Conservation (phyloP, 805 yeast genomes). For the Saitoella complicata region DNA sequence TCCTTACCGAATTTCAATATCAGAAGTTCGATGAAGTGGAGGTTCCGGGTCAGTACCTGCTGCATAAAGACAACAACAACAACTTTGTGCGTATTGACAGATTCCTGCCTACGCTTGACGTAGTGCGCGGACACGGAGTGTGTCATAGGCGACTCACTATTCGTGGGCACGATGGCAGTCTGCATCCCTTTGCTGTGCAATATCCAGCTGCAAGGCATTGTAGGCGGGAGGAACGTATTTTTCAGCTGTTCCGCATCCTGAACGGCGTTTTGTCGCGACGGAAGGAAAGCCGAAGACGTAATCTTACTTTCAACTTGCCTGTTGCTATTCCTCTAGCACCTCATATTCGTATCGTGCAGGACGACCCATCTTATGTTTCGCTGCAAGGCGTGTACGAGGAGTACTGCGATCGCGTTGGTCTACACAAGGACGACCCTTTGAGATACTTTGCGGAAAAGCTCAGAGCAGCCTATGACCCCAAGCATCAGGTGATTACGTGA, state of each 20-base stretch:
- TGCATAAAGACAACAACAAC: conserved; percentile 62
- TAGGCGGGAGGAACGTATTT: conserved; percentile 86
- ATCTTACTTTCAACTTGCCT: conserved; percentile 73
- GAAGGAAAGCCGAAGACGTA: conserved; percentile 76
- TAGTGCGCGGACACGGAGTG: conserved; percentile 77
- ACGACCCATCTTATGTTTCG: conserved; percentile 58
- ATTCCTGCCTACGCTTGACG: conserved; percentile 73
- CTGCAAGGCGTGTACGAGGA: conserved; percentile 78
- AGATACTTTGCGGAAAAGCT: conserved; percentile 71
- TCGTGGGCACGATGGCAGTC: conserved; percentile 83
- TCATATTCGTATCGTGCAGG: conserved; percentile 77
- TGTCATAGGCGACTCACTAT: conserved; percentile 80
- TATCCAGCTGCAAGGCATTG: conserved; percentile 96
- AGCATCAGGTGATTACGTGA: conserved; percentile 23
- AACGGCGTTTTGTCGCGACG: conserved; percentile 63
- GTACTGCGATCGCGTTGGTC: conserved; percentile 55
- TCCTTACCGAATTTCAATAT: conserved; percentile 85
- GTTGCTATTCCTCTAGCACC: conserved; percentile 88
- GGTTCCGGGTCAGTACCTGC: conserved; percentile 87
- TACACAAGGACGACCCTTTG: conserved; percentile 77
- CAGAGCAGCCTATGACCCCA: conserved; percentile 84
- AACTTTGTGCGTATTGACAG: conserved; percentile 89
- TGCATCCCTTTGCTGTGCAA: conserved; percentile 89
- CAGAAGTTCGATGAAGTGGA: conserved; percentile 96
- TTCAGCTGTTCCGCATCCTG: conserved; percentile 79